These are phyloP conservation scores for Fonsecaea pedrosoi DNA, from an alignment of 2,329 filamentous ascomycete genomes.

Conservation along the genomic window DNA sequence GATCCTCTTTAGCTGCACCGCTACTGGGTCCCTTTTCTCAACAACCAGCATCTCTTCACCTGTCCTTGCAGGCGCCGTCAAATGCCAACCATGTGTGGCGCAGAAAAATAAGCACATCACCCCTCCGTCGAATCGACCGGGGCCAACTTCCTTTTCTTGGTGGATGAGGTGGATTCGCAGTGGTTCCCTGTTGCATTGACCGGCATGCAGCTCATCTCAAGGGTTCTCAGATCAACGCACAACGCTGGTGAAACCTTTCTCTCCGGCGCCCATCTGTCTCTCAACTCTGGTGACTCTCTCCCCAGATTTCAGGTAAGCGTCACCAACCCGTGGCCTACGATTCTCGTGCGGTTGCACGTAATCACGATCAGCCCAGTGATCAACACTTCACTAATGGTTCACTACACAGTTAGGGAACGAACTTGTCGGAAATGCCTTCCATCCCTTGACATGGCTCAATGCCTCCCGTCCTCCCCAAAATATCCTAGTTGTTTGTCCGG, in stretches of 20 bases:
- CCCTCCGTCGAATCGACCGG: neutral
- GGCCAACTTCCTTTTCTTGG: neutral
- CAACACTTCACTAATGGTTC: neutral
- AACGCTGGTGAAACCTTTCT: neutral
- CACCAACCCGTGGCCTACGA: neutral
- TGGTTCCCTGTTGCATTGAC: neutral
- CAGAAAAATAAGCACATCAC: slow-evolving; percentile 7
- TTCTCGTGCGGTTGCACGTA: slow-evolving; percentile 5
- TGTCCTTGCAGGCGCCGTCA: slow-evolving; percentile 5
- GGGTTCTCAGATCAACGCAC: slow-evolving; percentile 33
- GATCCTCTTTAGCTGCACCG: neutral
- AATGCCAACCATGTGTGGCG: slow-evolving; percentile 9
- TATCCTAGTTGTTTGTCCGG: neutral
- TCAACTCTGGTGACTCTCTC: neutral
- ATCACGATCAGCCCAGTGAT: slow-evolving; percentile 15
- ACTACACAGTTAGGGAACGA: neutral
- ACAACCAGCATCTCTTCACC: neutral
- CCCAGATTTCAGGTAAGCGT: slow-evolving; percentile 22
- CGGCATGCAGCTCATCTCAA: slow-evolving; percentile 29
- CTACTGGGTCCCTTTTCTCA: neutral
- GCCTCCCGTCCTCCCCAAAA: neutral
- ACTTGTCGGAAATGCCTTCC: slow-evolving; percentile 13
- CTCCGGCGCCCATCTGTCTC: slow-evolving; percentile 8
- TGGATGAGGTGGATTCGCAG: slow-evolving; percentile 3
- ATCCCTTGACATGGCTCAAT: neutral